Percentiles rank a stretch among this genome's conserved stretches.
phyloP scores from a whole-genome alignment of 1,284 basidiomycete species.

The Fomitopsis betulina region DNA sequence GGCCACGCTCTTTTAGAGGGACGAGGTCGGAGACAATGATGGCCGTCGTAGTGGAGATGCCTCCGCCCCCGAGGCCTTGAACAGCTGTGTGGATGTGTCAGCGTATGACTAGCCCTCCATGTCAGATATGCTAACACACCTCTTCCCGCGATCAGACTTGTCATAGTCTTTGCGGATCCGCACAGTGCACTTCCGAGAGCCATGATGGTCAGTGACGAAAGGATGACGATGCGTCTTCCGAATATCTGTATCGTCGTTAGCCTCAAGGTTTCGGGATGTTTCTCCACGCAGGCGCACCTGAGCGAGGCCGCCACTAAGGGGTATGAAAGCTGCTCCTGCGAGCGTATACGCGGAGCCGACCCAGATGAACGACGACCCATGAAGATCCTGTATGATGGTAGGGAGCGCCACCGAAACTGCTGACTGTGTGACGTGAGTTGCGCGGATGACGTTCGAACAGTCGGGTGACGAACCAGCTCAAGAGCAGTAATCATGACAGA shows the following conservation, averaged over 20 bases:
- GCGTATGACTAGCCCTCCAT: background rate
- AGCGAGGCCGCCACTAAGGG: conserved; percentile 25
- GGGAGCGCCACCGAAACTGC: conserved; percentile 18
- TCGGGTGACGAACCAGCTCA: background rate
- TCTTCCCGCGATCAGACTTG: conserved; percentile 39
- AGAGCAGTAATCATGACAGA: conserved; percentile 1
- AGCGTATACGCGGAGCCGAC: conserved; percentile 25
- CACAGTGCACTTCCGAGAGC: conserved; percentile 25
- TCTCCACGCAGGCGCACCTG: background rate
- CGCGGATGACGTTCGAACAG: background rate
- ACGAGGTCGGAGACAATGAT: conserved; percentile 20
- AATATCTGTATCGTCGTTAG: conserved; percentile 6
- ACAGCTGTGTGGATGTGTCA: background rate
- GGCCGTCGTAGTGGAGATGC: conserved; percentile 1
- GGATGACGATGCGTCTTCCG: conserved; percentile 11
- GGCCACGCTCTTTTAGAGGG: conserved; percentile 14
- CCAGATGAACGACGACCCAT: conserved; percentile 23
- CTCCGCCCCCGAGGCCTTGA: conserved; percentile 7
- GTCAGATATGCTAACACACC: conserved; percentile 6
- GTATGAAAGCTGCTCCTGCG: conserved; percentile 24
- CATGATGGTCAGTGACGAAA: conserved; percentile 10
- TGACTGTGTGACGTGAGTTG: background rate
- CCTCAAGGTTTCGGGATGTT: background rate
- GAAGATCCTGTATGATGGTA: conserved; percentile 14
- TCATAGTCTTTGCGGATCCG: conserved; percentile 38